Percentiles rank a stretch among this genome's conserved stretches.
Conservation (phyloP, 2,329 filamentous ascomycete genomes). For the Claviceps pazoutovae region DNA sequence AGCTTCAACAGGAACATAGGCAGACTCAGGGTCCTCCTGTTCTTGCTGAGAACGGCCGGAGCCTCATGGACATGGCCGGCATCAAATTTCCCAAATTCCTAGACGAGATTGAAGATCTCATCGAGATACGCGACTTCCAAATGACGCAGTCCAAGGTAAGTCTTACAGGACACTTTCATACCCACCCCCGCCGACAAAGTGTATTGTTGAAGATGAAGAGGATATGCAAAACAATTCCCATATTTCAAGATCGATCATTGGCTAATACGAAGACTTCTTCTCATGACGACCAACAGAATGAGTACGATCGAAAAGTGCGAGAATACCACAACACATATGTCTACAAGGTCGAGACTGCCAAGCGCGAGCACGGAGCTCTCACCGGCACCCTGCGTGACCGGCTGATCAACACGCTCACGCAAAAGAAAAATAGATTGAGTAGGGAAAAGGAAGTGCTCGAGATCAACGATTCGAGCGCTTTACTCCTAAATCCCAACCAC, state of each 20-base stretch:
- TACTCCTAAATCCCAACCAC: constrained; percentile 54
- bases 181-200: too few species aligned
- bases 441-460: constrained; percentile 56
- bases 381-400: constrained; percentile 49
- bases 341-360: constrained; percentile 49
- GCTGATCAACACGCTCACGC: constrained; percentile 50
- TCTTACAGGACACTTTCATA: constrained; percentile 3
- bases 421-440: constrained; percentile 49
- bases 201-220: too few species aligned
- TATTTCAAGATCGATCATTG: neutral
- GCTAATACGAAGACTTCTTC: neutral
- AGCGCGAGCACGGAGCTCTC: constrained; percentile 45
- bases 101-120: constrained; percentile 71
- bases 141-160: constrained; percentile 69
- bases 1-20: constrained; percentile 42
- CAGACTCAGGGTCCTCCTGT: constrained; percentile 28
- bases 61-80: constrained; percentile 61
- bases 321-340: constrained; percentile 45
- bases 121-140: constrained; percentile 77
- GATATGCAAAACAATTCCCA: too few species aligned
- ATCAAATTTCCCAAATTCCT: constrained; percentile 77
- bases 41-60: constrained; percentile 31
- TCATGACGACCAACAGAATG: constrained; percentile 28
- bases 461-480: constrained; percentile 50
- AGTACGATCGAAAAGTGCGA: constrained; percentile 47